Base-by-base conservation (phyloP, 2,329 filamentous ascomycete species). In the Whalleya microplaca region DNA sequence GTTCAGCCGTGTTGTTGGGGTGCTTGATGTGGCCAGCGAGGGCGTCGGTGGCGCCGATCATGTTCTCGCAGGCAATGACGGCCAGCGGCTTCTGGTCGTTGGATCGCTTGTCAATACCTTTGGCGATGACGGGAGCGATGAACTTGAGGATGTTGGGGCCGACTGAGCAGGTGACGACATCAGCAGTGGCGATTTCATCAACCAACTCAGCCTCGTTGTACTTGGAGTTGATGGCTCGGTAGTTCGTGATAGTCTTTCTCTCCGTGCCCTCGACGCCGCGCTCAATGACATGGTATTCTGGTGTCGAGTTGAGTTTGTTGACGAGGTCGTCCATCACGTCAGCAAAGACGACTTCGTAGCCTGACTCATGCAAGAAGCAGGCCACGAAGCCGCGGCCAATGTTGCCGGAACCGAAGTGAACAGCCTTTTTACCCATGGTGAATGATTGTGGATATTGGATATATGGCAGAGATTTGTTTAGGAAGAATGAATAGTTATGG, bases 21-120 rank as follows among this genome's bases (percentile, higher is more conserved):
- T 87, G 80, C 74, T 88, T 89, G 80, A 96, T 96, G 80, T 89
- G 87, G 41, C 83, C 84, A 64, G 89, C 91, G 49, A 97, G 88
- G 41, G 90, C 91, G 72, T 95, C 91, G 48, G 95, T 98, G 69
- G 92, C 95, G 64, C 91, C 91, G 72, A 98, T 97, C 73, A 92
- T 92, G 76, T 99, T 99, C 81, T 99, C 95, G 77, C 95, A 99
- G 55, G 95, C 95, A 77, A 99, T 96, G 71, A 99, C 91, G 20
- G 93, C 87, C 42, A 98, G 77, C 7, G 94, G 93, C 61, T 84
- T 83, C 52, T 74, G 71, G 43, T 82, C 78, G 14, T 75, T 71
- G n/a, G 86, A 82, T 63, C 95, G 89, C 64, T 83, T 83, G 72
- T 94, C 88, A 63, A 99, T 91, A 65, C 91, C 95, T 82, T 96